Evolutionary conservation across 129 eudicot species (phyloP).

Genomic region (Lonicera japonica): DNA sequence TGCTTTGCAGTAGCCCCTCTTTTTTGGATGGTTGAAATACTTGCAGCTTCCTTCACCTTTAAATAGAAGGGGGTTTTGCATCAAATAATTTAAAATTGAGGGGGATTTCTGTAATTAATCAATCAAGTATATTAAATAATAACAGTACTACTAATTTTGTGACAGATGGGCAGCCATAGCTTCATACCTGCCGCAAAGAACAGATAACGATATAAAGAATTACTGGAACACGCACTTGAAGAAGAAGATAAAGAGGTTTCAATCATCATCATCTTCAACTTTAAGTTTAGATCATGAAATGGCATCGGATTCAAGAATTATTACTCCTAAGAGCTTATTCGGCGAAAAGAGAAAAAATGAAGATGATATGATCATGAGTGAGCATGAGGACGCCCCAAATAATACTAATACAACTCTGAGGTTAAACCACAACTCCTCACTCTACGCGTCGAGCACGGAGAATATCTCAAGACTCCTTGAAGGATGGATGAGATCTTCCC

Average conservation of each 20-base stretch:
- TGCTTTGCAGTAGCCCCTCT: neutral
- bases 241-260: slow-evolving; percentile 48
- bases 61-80: no score
- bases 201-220: slow-evolving; percentile 78
- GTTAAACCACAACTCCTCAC: neutral
- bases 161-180: slow-evolving; percentile 93
- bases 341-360: neutral
- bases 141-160: no score
- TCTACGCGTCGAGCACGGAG: slow-evolving; percentile 67
- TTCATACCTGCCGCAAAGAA: slow-evolving; percentile 78
- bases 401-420: no score
- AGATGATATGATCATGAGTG: neutral
- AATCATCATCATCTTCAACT: neutral
- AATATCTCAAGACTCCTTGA: slow-evolving; percentile 66
- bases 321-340: slow-evolving; percentile 6
- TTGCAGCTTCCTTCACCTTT: no score
- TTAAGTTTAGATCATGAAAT: slow-evolving; percentile 22
- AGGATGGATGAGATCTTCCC: slow-evolving; percentile 70
- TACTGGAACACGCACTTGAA: slow-evolving; percentile 89
- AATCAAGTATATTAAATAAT: neutral
- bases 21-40: neutral
- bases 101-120: no score
- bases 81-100: no score
- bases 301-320: slow-evolving; percentile 6
- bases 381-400: neutral